Percentiles rank a stretch among this genome's conserved stretches.
Conservation (phyloP, 345 rosid species). For the Citrus unshiu region DNA sequence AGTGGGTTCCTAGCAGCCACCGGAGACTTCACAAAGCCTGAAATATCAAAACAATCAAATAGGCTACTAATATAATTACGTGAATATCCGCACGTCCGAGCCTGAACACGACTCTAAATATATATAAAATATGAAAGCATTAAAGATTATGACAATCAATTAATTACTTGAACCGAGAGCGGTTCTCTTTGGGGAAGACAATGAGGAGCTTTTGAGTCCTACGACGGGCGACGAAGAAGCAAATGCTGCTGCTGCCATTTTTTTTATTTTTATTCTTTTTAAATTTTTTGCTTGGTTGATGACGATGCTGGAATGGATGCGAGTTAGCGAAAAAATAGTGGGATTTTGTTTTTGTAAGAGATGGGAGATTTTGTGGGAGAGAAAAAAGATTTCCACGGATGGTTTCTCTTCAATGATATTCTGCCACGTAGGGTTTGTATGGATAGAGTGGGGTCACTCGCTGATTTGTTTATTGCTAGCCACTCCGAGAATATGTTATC, state of each 20-base stretch:
- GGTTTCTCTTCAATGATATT: constrained; percentile 40
- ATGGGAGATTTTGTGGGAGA: constrained; percentile 46
- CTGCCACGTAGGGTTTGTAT: constrained; percentile 46
- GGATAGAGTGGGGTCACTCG: constrained; percentile 52
- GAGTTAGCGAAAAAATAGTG: neutral
- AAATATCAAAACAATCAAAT: neutral
- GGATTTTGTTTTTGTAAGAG: neutral
- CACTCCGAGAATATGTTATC: neutral
- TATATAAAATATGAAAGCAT: neutral
- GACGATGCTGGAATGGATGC: neutral
- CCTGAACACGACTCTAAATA: neutral
- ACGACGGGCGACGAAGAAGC: constrained; percentile 56
- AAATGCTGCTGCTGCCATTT: constrained; percentile 46
- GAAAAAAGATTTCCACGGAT: constrained; percentile 40
- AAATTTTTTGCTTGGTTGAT: neutral
- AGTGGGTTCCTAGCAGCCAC: constrained; percentile 57
- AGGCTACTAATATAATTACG: neutral
- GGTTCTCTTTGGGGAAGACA: constrained; percentile 32
- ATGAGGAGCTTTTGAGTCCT: constrained; percentile 59
- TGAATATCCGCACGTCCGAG: too few relatives aligned
- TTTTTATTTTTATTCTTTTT: neutral
- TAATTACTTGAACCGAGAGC: constrained; percentile 56
- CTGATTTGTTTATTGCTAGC: neutral
- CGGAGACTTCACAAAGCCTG: constrained; percentile 59
- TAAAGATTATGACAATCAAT: neutral